phyloP scores from a whole-genome alignment of 1,284 basidiomycete species.

The Vanrija sp. region DNA sequence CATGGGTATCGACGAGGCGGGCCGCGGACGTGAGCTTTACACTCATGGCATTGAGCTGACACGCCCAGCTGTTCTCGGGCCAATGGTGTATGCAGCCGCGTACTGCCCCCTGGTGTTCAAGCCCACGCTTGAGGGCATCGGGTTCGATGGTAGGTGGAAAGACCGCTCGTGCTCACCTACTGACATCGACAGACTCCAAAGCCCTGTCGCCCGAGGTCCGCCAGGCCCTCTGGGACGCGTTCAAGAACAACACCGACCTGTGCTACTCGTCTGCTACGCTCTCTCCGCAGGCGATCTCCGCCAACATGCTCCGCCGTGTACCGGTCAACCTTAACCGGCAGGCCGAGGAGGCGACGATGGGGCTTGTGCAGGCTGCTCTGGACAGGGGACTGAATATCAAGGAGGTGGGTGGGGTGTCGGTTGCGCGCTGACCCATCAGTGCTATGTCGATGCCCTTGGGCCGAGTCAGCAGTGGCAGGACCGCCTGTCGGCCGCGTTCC shows the following conservation, averaged over 20 bases:
- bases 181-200: conserved; percentile 65
- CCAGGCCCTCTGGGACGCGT: conserved; percentile 48
- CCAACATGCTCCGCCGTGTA: conserved; percentile 79
- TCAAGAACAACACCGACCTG: conserved; percentile 29
- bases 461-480: conserved; percentile 78
- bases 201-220: conserved; percentile 73
- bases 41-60: background rate
- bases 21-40: conserved; percentile 65
- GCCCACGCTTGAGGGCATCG: conserved; percentile 68
- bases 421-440: conserved; percentile 52
- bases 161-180: background rate
- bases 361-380: conserved; percentile 78
- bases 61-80: conserved; percentile 47
- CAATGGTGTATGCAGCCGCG: conserved; percentile 91
- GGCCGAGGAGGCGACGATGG: conserved; percentile 84
- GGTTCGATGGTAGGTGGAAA: conserved; percentile 67
- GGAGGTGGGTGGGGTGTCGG: conserved; percentile 57
- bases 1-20: conserved; percentile 95
- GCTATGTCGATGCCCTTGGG: conserved; percentile 94
- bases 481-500: conserved; percentile 72
- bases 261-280: conserved; percentile 53
- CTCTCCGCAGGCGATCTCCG: conserved; percentile 80
- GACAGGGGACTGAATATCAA: conserved; percentile 75
- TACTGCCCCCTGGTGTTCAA: conserved; percentile 82
- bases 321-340: conserved; percentile 90